A percentile compares a stretch with the other conserved stretches of the same genome.
phyloP scores from a whole-genome alignment of 345 rosid genomes.

The Raphanus raphanistrum region DNA sequence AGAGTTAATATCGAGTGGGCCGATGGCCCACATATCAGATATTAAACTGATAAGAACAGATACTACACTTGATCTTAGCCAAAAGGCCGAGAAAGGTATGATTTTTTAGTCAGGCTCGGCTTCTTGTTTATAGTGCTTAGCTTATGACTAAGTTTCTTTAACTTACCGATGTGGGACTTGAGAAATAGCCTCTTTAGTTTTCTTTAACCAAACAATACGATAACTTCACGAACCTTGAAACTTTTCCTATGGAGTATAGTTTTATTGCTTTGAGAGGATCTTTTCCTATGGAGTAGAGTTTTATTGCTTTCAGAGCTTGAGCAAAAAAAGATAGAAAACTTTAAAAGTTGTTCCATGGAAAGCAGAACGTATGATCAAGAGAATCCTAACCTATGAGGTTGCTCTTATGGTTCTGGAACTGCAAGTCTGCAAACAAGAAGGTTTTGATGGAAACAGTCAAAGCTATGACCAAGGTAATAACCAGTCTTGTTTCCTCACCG shows the following conservation, averaged over 20 bases:
- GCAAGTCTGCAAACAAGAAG: neutral
- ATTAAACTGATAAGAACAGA: slow-evolving; percentile 66
- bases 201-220: neutral
- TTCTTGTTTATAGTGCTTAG: neutral
- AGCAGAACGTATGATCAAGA: neutral
- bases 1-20: no score
- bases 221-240: neutral
- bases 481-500: neutral
- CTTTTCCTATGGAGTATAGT: no score
- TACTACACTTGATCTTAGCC: slow-evolving; percentile 70
- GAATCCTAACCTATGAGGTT: neutral
- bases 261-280: no score
- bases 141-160: neutral
- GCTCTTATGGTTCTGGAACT: neutral
- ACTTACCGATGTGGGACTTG: neutral
- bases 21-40: slow-evolving; percentile 29
- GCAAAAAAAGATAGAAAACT: neutral
- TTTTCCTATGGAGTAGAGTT: no score
- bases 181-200: neutral
- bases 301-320: no score
- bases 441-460: neutral
- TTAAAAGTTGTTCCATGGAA: neutral
- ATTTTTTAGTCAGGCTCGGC: fast-evolving
- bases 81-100: slow-evolving; percentile 70
- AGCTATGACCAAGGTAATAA: neutral